A percentile compares a stretch with the other conserved stretches of the same genome.
Evolutionary conservation across 768 basidiomycete genomes (phyloP).

Genomic region (Amanita exitialis): DNA sequence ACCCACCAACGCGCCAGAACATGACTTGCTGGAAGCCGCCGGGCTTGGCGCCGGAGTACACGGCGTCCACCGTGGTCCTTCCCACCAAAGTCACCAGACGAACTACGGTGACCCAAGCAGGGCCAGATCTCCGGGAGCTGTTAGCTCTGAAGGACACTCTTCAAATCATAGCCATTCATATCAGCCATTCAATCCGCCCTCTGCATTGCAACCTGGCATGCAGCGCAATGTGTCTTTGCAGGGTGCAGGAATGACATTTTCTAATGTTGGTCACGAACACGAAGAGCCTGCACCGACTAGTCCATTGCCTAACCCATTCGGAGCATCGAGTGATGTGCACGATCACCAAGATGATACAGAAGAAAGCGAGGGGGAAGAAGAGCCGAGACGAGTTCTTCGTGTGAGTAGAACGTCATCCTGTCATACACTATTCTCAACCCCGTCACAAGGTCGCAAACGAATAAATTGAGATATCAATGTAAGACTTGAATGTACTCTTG

Average conservation of each 20-base stretch:
- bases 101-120: slow-evolving; percentile 8
- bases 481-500: neutral
- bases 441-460: slow-evolving; percentile 3
- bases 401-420: neutral
- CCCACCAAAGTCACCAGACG: slow-evolving; percentile 7
- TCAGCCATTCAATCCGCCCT: neutral
- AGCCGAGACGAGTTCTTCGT: slow-evolving; percentile 3
- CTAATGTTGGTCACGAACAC: neutral
- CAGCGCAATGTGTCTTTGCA: neutral
- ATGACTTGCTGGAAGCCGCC: slow-evolving; percentile 16
- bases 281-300: neutral
- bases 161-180: neutral
- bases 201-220: neutral
- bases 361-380: slow-evolving; percentile 5
- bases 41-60: slow-evolving; percentile 8
- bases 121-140: slow-evolving; percentile 7
- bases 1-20: slow-evolving; percentile 9
- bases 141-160: slow-evolving; percentile 4
- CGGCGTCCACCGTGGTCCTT: slow-evolving; percentile 7
- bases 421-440: neutral
- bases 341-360: slow-evolving; percentile 4
- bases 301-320: slow-evolving; percentile 9
- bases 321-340: neutral
- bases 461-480: neutral
- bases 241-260: neutral